These are phyloP conservation scores for Nothomitra cinnamomea DNA, from an alignment of 2,329 filamentous ascomycete species.

Conservation along the genomic window DNA sequence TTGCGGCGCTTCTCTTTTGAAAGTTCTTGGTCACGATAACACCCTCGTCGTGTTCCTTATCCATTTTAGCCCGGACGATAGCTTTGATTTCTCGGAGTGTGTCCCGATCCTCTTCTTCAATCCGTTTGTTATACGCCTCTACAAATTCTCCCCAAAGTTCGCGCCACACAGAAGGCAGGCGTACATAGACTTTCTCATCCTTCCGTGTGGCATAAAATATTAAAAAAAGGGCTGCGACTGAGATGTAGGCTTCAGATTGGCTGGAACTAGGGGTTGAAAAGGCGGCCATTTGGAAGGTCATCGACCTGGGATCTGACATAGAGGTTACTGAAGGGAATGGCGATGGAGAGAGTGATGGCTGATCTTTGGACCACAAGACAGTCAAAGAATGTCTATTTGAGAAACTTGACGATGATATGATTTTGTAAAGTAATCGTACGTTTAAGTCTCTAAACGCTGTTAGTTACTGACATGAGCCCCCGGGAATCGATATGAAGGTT, in stretches of 20 bases:
- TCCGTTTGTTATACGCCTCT: conserved; percentile 48
- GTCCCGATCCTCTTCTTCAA: conserved; percentile 53
- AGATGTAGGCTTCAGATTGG: conserved; percentile 77
- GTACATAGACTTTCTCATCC: conserved; percentile 70
- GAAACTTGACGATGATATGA: conserved; percentile 57
- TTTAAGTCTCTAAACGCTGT: conserved; percentile 42
- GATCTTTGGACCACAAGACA: conserved; percentile 63
- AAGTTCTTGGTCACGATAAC: conserved; percentile 2
- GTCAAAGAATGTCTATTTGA: conserved; percentile 59
- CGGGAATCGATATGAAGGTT: neutral
- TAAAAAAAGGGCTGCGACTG: conserved; percentile 66
- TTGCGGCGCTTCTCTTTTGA: conserved; percentile 15
- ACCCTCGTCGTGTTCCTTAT: conserved; percentile 28
- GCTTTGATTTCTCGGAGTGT: conserved; percentile 50
- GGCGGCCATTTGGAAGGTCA: conserved; percentile 55
- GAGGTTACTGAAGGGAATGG: conserved; percentile 26
- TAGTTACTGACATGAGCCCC: neutral
- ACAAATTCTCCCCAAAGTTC: conserved; percentile 72
- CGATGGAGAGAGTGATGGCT: conserved; percentile 32
- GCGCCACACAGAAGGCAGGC: conserved; percentile 65
- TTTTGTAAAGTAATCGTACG: conserved; percentile 47
- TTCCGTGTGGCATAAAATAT: conserved; percentile 62
- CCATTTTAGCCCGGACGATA: conserved; percentile 50
- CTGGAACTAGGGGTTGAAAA: conserved; percentile 57
- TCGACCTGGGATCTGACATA: conserved; percentile 26